Base-by-base conservation (phyloP, 2,329 filamentous ascomycete species). In the Penicillium sp. region DNA sequence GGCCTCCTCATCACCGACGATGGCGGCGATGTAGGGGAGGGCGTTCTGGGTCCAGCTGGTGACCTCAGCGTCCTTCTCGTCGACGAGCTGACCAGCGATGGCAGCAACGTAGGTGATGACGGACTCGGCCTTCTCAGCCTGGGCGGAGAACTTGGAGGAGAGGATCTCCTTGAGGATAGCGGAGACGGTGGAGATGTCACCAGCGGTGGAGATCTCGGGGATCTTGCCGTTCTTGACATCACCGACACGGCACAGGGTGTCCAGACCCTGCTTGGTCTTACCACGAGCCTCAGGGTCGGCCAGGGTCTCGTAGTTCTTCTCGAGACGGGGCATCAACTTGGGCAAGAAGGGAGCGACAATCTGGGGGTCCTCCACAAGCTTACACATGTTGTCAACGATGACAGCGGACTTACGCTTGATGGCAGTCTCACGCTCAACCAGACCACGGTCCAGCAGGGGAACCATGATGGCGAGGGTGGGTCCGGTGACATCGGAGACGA, bases 301-400 rank as follows among this genome's bases (percentile, higher is more conserved):
- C 64, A 61, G 79, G 73, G 88, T 97, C 61, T 96, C 90, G 78
- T 79, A 85, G 84, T 97, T 97, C 85, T 95, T 94, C 76, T 87
- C 81, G 52, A 97, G 83, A 72, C 83, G 87, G 53, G 93, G 93
- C 89, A 96, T 95, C 77, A 98, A 88, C 82, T 95, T 95, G 69
- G 93, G 93, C 85, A 98, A 81, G 89, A 98, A 98, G 75, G 93
- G 83, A 72, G 91, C 91, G 61, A 97, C 93, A 63, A 97, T 93
- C 80, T 95, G 91, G 69, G 93, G 93, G 75, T 98, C 93, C 78
- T 98, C 93, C 80, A 98, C 93, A 63, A 98, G 88, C 84, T 98
- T 98, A 84, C 93, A 97, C 93, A 98, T 97, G 84, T 98, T 98
- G 86, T 98, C 93, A 65, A 98, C 88, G 65, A 98, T 97, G 78